Conservation (phyloP, 2,329 filamentous ascomycete genomes). For the Cordyceps javanica region DNA sequence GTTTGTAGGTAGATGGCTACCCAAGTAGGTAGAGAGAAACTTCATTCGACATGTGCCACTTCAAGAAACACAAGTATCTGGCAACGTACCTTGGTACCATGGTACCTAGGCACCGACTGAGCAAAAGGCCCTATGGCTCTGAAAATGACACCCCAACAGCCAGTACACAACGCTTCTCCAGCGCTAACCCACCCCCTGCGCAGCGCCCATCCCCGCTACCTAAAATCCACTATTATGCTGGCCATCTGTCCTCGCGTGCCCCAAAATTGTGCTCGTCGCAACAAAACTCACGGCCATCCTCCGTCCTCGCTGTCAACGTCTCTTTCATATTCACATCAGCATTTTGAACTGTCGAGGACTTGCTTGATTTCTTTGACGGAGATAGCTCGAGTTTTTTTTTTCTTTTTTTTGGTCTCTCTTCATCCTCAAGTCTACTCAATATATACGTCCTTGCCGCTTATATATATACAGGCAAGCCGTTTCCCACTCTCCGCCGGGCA, state of each 20-base stretch:
- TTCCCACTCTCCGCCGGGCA: not conserved
- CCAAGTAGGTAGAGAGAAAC: too few relatives aligned
- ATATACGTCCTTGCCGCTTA: not conserved
- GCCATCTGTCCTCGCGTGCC: not conserved
- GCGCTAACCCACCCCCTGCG: not conserved
- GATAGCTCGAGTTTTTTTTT: not conserved
- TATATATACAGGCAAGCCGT: not conserved
- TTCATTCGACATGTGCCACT: too few relatives aligned
- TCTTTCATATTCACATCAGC: constrained; percentile 5
- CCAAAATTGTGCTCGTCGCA: not conserved
- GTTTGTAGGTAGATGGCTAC: too few relatives aligned
- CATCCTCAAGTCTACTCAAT: too few relatives aligned
- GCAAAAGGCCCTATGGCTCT: too few relatives aligned
- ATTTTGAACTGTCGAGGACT: not conserved
- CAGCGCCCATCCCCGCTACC: not conserved
- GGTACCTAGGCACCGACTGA: too few relatives aligned
- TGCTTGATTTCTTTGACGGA: not conserved
- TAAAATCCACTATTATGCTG: not conserved
- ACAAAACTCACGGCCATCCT: constrained; percentile 11
- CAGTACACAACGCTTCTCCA: not conserved
- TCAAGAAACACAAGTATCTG: too few relatives aligned
- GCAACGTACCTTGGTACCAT: too few relatives aligned
- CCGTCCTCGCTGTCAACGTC: not conserved
- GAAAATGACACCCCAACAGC: not conserved
- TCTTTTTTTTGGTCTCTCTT: too few relatives aligned